phyloP scores from a whole-genome alignment of 352 stramenopile genomes.

The Phytopythium helicoides region DNA sequence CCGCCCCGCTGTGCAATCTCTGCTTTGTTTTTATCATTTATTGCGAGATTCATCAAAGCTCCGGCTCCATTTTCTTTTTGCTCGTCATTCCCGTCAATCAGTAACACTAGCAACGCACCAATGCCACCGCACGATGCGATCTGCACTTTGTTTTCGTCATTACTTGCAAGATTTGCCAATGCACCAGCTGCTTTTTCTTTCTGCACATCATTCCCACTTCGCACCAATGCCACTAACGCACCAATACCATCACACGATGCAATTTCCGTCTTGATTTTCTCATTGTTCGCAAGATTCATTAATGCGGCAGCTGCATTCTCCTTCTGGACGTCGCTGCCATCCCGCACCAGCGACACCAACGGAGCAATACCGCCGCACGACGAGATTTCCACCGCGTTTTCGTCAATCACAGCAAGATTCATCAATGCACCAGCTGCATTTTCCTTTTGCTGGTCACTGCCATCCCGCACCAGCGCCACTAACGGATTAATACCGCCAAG shows the following conservation, averaged over 20 bases:
- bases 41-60: too few species aligned
- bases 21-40: too few species aligned
- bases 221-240: too few species aligned
- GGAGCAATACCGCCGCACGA: constrained; percentile 6
- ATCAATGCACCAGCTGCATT: constrained; percentile 2
- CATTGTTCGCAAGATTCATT: not conserved
- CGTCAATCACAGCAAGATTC: not conserved
- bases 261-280: not conserved
- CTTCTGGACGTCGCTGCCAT: constrained; percentile 1
- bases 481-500: constrained; percentile 6
- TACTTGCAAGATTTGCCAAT: constrained; percentile 1
- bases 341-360: constrained; percentile 3
- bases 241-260: too few species aligned
- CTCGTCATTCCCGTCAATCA: too few species aligned
- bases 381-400: not conserved
- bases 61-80: too few species aligned
- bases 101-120: too few species aligned
- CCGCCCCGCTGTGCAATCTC: too few species aligned
- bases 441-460: constrained; percentile 1
- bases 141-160: not conserved
- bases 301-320: not conserved
- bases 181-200: constrained; percentile 1
- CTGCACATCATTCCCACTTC: not conserved
- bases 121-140: constrained; percentile 8
- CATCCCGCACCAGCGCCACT: constrained; percentile 1